phyloP scores from a whole-genome alignment of 78 protist genomes.

The Goniomonas avonlea region DNA sequence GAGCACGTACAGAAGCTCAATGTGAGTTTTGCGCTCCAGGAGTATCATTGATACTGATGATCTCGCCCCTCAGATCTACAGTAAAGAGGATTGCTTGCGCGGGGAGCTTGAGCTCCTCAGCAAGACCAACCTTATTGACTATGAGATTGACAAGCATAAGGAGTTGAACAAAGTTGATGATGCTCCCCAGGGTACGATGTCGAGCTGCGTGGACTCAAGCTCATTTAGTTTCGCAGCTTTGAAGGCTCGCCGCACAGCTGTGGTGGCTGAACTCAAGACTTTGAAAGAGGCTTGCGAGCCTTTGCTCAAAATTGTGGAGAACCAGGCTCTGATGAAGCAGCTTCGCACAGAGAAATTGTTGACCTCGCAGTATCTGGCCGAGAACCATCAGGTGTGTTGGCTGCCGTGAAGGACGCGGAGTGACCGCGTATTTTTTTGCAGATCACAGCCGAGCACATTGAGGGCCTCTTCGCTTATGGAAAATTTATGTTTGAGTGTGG shows the following conservation, averaged over 20 bases:
- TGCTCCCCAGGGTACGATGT: background rate
- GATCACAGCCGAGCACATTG: constrained; percentile 22
- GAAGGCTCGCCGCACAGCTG: background rate
- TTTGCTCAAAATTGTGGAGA: constrained; percentile 1
- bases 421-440: too few species aligned
- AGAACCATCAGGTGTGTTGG: too few species aligned
- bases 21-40: background rate
- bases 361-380: background rate
- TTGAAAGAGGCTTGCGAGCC: background rate
- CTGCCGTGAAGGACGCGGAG: too few species aligned
- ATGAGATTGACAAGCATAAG: constrained; percentile 12
- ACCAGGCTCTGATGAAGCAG: constrained; percentile 18
- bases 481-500: constrained; percentile 42
- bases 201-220: background rate
- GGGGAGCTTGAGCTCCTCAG: constrained; percentile 3
- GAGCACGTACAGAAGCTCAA: background rate
- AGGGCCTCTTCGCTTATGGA: constrained; percentile 38
- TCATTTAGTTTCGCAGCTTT: background rate
- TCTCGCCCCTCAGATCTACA: background rate
- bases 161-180: background rate
- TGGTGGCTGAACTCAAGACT: background rate
- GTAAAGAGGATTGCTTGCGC: background rate
- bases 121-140: constrained; percentile 18
- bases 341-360: background rate
- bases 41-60: background rate